A percentile compares a stretch with the other conserved stretches of the same genome.
Conservation (phyloP, 139 green algal species). For the Ulvella scutata region DNA sequence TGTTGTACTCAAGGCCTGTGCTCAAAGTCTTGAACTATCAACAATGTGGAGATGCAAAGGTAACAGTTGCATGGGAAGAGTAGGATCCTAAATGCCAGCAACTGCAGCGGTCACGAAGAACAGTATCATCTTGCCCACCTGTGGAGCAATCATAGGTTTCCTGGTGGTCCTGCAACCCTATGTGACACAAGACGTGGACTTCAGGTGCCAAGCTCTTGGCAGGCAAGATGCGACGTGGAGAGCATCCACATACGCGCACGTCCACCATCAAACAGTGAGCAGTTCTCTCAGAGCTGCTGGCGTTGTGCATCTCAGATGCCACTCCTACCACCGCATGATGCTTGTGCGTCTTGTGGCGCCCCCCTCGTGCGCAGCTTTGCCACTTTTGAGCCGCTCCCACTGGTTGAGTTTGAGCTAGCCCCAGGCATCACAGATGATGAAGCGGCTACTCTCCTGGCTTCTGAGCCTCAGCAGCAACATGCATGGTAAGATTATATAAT, state of each 20-base stretch:
- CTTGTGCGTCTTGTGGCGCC: conserved; percentile 28
- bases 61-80: too few relatives aligned
- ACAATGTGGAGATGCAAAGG: not conserved
- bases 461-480: not conserved
- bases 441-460: conserved; percentile 11
- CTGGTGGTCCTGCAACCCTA: too few relatives aligned
- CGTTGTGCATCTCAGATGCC: not conserved
- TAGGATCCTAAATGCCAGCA: too few relatives aligned
- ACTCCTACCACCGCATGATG: not conserved
- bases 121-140: too few relatives aligned
- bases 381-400: conserved; percentile 67
- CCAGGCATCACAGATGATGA: conserved; percentile 38
- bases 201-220: not conserved
- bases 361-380: conserved; percentile 56
- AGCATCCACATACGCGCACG: not conserved
- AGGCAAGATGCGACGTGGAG: not conserved
- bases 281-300: not conserved
- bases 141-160: too few relatives aligned
- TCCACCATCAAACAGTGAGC: not conserved
- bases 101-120: too few relatives aligned
- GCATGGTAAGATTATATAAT: not conserved
- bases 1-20: not conserved
- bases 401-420: conserved; percentile 61
- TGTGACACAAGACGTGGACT: too few relatives aligned
- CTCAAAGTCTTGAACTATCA: not conserved